A percentile compares a stretch with the other conserved stretches of the same genome.
Conservation (phyloP, 2,329 filamentous ascomycete species). For the Epichloe brachyelytri region DNA sequence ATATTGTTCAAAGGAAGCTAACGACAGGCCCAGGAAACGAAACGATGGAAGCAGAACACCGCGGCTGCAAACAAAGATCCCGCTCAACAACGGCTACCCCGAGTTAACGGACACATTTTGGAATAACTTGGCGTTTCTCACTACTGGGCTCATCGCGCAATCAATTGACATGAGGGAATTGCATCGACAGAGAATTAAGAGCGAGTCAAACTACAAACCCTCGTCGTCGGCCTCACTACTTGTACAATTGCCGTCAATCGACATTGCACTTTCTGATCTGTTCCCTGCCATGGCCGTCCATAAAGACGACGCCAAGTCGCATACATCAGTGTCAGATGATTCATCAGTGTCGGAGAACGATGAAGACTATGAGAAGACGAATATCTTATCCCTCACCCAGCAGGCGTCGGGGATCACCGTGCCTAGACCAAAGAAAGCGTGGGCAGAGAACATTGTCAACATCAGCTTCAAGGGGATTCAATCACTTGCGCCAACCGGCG, state of each 20-base stretch:
- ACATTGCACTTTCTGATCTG: constrained; percentile 35
- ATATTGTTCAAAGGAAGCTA: not conserved
- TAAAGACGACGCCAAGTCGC: constrained; percentile 9
- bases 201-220: constrained; percentile 19
- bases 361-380: constrained; percentile 6
- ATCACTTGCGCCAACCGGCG: constrained; percentile 7
- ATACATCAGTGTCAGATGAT: not conserved
- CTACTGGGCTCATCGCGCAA: constrained; percentile 38
- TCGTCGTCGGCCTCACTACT: constrained; percentile 29
- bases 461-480: constrained; percentile 42
- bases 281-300: constrained; percentile 23
- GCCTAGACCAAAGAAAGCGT: constrained; percentile 24
- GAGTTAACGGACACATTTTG: constrained; percentile 38
- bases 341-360: constrained; percentile 3
- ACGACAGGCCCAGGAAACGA: constrained; percentile 8
- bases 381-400: constrained; percentile 13
- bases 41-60: constrained; percentile 13
- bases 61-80: constrained; percentile 26
- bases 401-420: constrained; percentile 9
- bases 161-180: constrained; percentile 36
- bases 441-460: constrained; percentile 47
- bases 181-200: constrained; percentile 30
- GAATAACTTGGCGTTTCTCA: constrained; percentile 35
- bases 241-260: constrained; percentile 34
- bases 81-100: constrained; percentile 30